Conservation (phyloP, 495 filamentous ascomycete genomes). For the Podospora tetraspora region DNA sequence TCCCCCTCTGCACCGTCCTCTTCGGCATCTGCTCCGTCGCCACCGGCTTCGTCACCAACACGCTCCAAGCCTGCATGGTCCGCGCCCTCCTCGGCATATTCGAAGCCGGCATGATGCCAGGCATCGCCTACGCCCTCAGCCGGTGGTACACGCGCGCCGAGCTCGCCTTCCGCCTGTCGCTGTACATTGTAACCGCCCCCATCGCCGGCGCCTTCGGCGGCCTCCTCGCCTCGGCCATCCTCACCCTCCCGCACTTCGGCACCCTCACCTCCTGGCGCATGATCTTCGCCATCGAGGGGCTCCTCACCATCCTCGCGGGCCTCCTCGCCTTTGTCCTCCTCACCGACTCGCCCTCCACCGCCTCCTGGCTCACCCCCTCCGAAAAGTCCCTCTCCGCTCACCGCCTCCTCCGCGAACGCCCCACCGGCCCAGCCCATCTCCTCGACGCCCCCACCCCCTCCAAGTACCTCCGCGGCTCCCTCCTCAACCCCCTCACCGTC, state of each 20-base stretch:
- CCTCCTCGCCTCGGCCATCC: conserved; percentile 8
- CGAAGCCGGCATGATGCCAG: conserved; percentile 68
- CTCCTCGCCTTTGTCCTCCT: conserved; percentile 1
- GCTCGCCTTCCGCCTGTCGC: conserved; percentile 13
- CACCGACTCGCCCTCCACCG: conserved; percentile 7
- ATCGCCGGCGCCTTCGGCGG: conserved; percentile 11
- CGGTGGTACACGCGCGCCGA: conserved; percentile 15
- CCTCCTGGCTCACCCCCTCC: background rate
- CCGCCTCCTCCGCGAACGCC: conserved; percentile 2
- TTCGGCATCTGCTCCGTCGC: conserved; percentile 38
- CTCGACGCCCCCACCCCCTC: conserved; percentile 53
- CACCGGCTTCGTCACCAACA: conserved; percentile 62
- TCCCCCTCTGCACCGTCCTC: conserved; percentile 41
- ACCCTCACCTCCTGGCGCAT: conserved; percentile 7
- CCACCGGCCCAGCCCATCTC: background rate
- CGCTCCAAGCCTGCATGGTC: conserved; percentile 59
- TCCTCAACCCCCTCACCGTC: background rate
- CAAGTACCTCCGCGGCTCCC: conserved; percentile 39
- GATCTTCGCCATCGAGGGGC: conserved; percentile 9
- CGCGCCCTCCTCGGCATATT: conserved; percentile 65
- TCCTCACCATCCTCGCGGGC: background rate
- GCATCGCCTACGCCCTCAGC: conserved; percentile 25
- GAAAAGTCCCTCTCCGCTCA: background rate
- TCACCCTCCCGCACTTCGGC: conserved; percentile 5
- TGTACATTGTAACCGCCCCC: conserved; percentile 10